phyloP scores from a whole-genome alignment of 2,329 filamentous ascomycete genomes.

The Ophiostoma angusticollis region DNA sequence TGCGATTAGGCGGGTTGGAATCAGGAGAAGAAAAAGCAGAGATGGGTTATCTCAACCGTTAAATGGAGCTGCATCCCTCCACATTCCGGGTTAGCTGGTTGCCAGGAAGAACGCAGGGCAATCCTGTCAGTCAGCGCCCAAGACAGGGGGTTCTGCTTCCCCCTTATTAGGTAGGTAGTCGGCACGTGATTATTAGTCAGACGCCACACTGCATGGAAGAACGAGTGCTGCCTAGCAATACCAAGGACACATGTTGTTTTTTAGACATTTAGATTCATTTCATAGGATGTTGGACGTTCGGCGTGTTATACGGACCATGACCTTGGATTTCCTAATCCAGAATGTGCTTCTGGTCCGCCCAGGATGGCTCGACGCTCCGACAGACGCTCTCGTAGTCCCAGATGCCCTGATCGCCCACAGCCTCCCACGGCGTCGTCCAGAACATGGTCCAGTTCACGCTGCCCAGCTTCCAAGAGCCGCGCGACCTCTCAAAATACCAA shows the following conservation, averaged over 20 bases:
- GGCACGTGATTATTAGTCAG: too few relatives aligned
- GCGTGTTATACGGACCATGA: too few relatives aligned
- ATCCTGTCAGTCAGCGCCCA: conserved; percentile 6
- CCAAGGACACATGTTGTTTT: too few relatives aligned
- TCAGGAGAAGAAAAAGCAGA: not conserved
- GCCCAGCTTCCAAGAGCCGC: conserved; percentile 68
- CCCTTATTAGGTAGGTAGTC: too few relatives aligned
- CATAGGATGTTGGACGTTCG: too few relatives aligned
- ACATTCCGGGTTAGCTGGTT: conserved; percentile 3
- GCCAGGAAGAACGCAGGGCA: conserved; percentile 6
- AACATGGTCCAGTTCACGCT: conserved; percentile 96
- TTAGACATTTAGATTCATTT: too few relatives aligned
- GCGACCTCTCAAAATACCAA: conserved; percentile 93
- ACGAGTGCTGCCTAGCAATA: too few relatives aligned
- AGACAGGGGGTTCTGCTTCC: too few relatives aligned
- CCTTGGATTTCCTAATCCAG: too few relatives aligned
- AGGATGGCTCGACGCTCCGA: conserved; percentile 47
- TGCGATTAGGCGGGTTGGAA: not conserved
- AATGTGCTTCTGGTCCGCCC: conserved; percentile 46
- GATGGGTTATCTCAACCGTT: not conserved
- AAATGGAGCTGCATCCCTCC: not conserved
- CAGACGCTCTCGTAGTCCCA: conserved; percentile 66
- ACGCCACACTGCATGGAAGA: too few relatives aligned
- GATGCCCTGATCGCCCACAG: conserved; percentile 41
- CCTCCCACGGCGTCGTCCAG: conserved; percentile 68